Conservation (phyloP, 2,329 filamentous ascomycete genomes). For the Huntiella savannae region DNA sequence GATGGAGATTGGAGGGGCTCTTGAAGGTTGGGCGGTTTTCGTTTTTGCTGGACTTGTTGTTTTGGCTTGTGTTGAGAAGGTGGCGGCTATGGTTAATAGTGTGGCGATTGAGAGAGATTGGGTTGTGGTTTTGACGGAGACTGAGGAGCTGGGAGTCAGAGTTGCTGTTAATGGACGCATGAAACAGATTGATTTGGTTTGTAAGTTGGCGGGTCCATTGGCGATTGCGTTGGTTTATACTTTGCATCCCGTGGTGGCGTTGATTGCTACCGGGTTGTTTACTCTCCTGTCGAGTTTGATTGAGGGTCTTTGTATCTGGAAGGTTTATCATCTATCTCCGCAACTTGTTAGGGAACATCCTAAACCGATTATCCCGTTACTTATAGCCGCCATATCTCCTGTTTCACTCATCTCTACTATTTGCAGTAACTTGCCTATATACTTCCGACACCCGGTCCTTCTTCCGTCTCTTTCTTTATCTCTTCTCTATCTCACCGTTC, state of each 20-base stretch:
- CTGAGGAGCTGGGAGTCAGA: conserved; percentile 1
- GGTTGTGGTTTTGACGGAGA: conserved; percentile 27
- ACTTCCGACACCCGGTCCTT: conserved; percentile 35
- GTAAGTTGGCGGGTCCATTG: conserved; percentile 38
- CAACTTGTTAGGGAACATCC: conserved; percentile 9
- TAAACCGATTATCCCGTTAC: not conserved
- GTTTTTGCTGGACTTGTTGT: conserved; percentile 22
- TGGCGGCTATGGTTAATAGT: conserved; percentile 43
- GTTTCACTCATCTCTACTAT: not conserved
- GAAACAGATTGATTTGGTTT: conserved; percentile 41
- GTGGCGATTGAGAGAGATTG: conserved; percentile 56
- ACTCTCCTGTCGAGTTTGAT: conserved; percentile 28
- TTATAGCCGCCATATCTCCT: not conserved
- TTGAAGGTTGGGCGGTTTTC: conserved; percentile 11
- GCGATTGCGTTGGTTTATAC: conserved; percentile 33
- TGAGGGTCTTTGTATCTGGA: conserved; percentile 30
- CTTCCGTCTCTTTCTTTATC: conserved; percentile 40
- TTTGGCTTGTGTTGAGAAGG: conserved; percentile 50
- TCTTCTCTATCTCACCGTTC: conserved; percentile 42
- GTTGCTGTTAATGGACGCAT: conserved; percentile 35
- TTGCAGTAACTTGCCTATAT: conserved; percentile 20
- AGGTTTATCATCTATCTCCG: conserved; percentile 15
- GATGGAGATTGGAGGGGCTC: conserved; percentile 8
- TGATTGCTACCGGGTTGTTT: conserved; percentile 29
- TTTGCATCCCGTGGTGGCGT: conserved; percentile 27